phyloP scores from a whole-genome alignment of 2,329 filamentous ascomycete species.

The Drechslera avenae region DNA sequence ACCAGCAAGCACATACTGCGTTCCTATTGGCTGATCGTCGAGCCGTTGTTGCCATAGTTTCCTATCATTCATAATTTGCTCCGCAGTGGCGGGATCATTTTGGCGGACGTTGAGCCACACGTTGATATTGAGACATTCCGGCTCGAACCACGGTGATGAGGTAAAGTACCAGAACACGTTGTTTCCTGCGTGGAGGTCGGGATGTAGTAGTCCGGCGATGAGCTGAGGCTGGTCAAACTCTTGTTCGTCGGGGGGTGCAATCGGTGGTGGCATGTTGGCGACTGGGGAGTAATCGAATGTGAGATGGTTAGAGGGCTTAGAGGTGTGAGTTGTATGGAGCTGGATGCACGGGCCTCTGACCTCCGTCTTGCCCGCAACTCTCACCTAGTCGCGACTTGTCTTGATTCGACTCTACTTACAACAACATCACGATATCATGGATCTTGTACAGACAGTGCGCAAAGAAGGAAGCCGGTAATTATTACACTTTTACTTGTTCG shows the following conservation, averaged over 20 bases:
- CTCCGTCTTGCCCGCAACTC: constrained; percentile 34
- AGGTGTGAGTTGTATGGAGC: not conserved
- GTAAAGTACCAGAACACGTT: constrained; percentile 65
- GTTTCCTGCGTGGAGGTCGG: constrained; percentile 32
- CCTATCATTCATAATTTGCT: constrained; percentile 59
- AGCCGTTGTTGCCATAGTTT: constrained; percentile 62
- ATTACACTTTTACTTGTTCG: not conserved
- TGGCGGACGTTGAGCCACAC: constrained; percentile 59
- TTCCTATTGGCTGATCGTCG: constrained; percentile 56
- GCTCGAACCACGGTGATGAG: constrained; percentile 67
- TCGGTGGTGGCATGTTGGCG: constrained; percentile 33
- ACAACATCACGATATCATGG: constrained; percentile 66
- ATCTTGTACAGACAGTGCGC: constrained; percentile 88
- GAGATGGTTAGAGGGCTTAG: not conserved
- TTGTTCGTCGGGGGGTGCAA: constrained; percentile 42
- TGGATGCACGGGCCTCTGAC: constrained; percentile 22
- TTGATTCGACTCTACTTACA: not conserved
- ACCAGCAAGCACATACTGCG: constrained; percentile 64
- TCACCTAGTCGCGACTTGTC: not conserved
- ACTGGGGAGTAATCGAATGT: constrained; percentile 5
- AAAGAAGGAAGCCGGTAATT: constrained; percentile 79
- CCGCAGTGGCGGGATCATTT: constrained; percentile 47
- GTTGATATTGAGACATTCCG: constrained; percentile 63
- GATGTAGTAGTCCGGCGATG: constrained; percentile 28
- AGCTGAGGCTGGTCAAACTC: constrained; percentile 34